These are phyloP conservation scores for Microcera coccophila DNA, from an alignment of 2,329 filamentous ascomycete species.

Conservation along the genomic window DNA sequence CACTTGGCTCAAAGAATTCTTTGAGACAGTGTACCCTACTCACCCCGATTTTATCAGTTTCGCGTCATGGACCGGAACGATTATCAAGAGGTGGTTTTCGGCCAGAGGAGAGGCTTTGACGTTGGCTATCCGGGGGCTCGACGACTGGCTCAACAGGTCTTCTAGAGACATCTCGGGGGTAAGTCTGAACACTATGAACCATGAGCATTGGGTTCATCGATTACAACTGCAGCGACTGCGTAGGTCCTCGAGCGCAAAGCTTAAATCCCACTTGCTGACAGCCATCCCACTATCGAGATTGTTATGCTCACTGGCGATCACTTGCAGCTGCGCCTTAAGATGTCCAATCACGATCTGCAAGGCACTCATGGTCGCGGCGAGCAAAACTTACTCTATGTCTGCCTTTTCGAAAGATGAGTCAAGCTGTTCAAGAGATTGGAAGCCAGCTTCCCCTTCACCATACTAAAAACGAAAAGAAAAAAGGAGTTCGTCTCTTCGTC, in stretches of 20 bases:
- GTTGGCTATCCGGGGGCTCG: neutral
- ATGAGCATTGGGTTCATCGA: constrained; percentile 1
- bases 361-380: constrained; percentile 2
- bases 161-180: too few relatives aligned
- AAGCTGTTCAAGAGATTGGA: constrained; percentile 29
- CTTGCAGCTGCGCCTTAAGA: constrained; percentile 54
- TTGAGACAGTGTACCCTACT: neutral
- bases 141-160: too few relatives aligned
- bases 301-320: constrained; percentile 62
- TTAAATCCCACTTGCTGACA: constrained; percentile 54
- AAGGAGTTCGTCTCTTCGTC: constrained; percentile 65
- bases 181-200: neutral
- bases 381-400: constrained; percentile 16
- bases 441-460: constrained; percentile 28
- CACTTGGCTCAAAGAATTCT: neutral
- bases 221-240: constrained; percentile 62
- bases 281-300: constrained; percentile 56
- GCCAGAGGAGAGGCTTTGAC: neutral
- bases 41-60: too few relatives aligned
- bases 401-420: constrained; percentile 41
- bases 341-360: constrained; percentile 48
- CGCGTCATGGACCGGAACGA: too few relatives aligned
- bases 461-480: constrained; percentile 56
- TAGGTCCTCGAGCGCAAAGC: constrained; percentile 63
- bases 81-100: too few relatives aligned